phyloP scores from a whole-genome alignment of 345 rosid species.

The Moricandia arvensis region DNA sequence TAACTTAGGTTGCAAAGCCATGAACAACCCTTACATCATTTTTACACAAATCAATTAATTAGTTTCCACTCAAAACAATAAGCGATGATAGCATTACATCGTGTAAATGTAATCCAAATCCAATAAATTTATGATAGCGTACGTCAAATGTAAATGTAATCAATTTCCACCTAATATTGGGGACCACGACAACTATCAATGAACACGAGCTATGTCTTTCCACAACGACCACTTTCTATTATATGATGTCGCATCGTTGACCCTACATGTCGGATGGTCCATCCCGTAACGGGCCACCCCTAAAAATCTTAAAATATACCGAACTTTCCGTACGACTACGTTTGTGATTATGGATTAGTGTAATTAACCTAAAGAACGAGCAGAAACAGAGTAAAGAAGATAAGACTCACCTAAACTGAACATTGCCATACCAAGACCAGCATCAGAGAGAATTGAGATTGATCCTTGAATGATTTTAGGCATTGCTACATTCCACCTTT shows the following conservation, averaged over 20 bases:
- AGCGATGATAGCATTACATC: not conserved
- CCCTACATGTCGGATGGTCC: conserved; percentile 37
- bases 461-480: conserved; percentile 72
- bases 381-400: not conserved
- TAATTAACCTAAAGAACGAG: no score
- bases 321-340: conserved; percentile 15
- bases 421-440: conserved; percentile 98
- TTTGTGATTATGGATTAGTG: not conserved
- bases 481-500: conserved; percentile 62
- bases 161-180: conserved; percentile 30
- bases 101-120: no score
- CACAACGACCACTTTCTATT: conserved; percentile 16
- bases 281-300: conserved; percentile 5
- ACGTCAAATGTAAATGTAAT: conserved; percentile 16
- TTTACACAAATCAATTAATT: not conserved
- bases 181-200: conserved; percentile 32
- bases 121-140: no score
- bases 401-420: conserved; percentile 1
- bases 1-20: conserved; percentile 93
- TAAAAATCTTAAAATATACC: not conserved
- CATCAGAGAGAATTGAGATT: conserved; percentile 78
- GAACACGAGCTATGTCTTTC: conserved; percentile 38
- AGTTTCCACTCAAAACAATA: not conserved
- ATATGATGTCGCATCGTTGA: conserved; percentile 18
- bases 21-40: conserved; percentile 68